Base-by-base conservation (phyloP, 1,139 yeast genomes). In the Candida sp. region DNA sequence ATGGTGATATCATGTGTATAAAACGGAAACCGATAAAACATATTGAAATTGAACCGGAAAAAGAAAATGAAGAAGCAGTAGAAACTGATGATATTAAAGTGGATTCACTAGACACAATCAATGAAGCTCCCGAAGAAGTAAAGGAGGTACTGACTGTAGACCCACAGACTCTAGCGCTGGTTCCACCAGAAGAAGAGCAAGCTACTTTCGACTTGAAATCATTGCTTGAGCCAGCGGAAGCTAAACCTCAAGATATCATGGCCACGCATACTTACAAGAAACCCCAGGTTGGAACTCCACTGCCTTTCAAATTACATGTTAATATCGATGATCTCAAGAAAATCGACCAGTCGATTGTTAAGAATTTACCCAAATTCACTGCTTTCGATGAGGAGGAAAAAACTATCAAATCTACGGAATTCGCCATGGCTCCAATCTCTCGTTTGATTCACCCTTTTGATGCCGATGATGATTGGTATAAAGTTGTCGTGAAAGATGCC, bases 1-100 rank as follows among this genome's bases (percentile, higher is more conserved):
- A 76, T 52, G 97, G 97, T 1, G 82, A 81, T 53, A 75, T 71
- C 3, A 78, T 83, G 48, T 87, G 95, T 53, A 69, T 87, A 9
- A 79, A 73, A 49, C 45, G 54, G 35, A 58, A 50, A 41, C 55
- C 55, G 23, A 55, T 60, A 11, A 49, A 43, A 27, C 49, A 37
- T 29, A 22, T 36, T 12, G 21, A 22, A 9, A 21, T 8, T 36
- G 36, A 21, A n/a, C 39, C 40, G 5, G 51, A 38, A 32, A 42
- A 19, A 2, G 30, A 35, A 27, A 35, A 12, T 3, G 21, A n/a
- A 12, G 35, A 33, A 33, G 11, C 35, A 33, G 35, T 12, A n/a
- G 35, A 11, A 9, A 27, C 30, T 9, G 30, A 29, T 15, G 19
- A 34, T 4, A 25, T 23, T 7, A 45, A 25, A 6, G 35, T 21